Evolutionary conservation across 1,139 yeast genomes (phyloP).

Genomic region (Candida anutae): DNA sequence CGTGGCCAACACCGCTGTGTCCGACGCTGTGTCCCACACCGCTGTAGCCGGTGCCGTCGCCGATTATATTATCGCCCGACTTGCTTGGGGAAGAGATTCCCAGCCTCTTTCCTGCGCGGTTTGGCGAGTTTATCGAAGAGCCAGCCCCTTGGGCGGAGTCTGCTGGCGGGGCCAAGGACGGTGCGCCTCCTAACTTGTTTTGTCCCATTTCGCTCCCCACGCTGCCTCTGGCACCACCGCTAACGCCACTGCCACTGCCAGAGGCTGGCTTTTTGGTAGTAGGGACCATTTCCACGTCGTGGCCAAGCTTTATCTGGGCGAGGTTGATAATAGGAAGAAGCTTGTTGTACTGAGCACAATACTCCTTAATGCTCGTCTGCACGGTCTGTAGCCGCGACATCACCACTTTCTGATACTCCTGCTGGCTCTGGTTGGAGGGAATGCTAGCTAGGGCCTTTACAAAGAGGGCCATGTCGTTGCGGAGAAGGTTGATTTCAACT

Average conservation of each 20-base stretch:
- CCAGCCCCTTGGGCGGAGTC: too few relatives aligned
- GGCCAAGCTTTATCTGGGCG: conserved; percentile 43
- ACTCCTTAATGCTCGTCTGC: conserved; percentile 32
- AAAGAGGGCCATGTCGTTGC: conserved; percentile 38
- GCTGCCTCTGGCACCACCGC: neutral
- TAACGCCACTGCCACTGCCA: conserved; percentile 1
- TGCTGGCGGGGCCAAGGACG: too few relatives aligned
- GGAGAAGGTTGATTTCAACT: conserved; percentile 34
- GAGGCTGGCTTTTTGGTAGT: too few relatives aligned
- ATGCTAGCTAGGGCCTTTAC: conserved; percentile 32
- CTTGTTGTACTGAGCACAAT: conserved; percentile 37
- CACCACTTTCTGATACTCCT: conserved; percentile 26
- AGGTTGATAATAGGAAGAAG: conserved; percentile 43
- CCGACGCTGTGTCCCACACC: too few relatives aligned
- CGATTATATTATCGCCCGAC: too few relatives aligned
- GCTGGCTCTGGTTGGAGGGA: conserved; percentile 28
- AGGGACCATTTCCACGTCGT: conserved; percentile 33
- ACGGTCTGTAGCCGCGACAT: conserved; percentile 25
- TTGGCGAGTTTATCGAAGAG: too few relatives aligned
- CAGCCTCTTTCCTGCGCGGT: too few relatives aligned
- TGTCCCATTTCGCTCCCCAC: too few relatives aligned
- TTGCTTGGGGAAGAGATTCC: too few relatives aligned
- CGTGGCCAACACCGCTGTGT: too few relatives aligned
- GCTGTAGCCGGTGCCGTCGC: too few relatives aligned
- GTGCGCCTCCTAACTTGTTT: too few relatives aligned